These are phyloP conservation scores for Aureobasidium sp. DNA, from an alignment of 2,329 filamentous ascomycete genomes.

Conservation along the genomic window DNA sequence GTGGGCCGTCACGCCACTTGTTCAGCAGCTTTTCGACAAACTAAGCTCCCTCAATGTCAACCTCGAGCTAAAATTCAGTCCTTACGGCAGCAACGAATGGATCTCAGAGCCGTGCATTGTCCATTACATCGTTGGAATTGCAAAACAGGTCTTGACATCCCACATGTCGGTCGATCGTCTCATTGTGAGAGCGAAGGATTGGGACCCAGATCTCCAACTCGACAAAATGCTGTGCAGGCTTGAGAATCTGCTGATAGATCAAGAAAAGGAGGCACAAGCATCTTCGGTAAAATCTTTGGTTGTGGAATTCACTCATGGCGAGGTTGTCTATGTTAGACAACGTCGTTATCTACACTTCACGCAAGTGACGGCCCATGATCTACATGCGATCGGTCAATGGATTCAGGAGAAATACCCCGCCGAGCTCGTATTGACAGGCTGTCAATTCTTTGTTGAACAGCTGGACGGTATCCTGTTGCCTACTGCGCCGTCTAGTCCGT, in stretches of 20 bases:
- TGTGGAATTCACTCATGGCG: neutral
- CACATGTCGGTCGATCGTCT: neutral
- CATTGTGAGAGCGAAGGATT: neutral
- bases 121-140: neutral
- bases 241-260: neutral
- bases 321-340: neutral
- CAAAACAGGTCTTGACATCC: neutral
- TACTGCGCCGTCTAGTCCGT: neutral
- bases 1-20: neutral
- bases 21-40: neutral
- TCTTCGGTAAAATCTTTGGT: neutral
- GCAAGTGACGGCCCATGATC: neutral
- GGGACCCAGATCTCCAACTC: neutral
- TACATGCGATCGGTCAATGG: neutral
- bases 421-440: neutral
- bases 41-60: neutral
- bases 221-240: neutral
- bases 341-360: neutral
- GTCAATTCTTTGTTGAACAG: neutral
- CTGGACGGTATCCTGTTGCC: neutral
- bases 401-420: neutral
- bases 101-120: conserved; percentile 1
- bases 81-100: neutral
- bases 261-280: neutral
- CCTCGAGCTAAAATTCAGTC: neutral